phyloP scores from a whole-genome alignment of 805 yeast species.

The Metschnikowia lochheadii region DNA sequence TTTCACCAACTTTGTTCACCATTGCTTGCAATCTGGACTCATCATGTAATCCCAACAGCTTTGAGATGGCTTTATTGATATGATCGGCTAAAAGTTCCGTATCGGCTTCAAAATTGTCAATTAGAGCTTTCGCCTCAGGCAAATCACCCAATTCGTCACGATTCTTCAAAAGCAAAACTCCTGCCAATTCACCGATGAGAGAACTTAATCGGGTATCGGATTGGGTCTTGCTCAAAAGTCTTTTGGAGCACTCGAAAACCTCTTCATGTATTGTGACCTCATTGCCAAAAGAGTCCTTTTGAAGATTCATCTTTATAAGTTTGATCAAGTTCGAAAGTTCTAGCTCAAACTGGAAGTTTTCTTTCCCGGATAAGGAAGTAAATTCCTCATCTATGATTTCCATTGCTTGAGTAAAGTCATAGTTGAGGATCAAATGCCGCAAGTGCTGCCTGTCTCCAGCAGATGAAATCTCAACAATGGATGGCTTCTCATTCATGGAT shows the following conservation, averaged over 20 bases:
- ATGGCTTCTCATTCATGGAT: not conserved
- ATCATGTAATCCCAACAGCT: slow-evolving; percentile 24
- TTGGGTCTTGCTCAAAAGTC: not conserved
- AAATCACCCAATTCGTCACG: slow-evolving; percentile 8
- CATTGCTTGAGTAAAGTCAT: slow-evolving; percentile 8
- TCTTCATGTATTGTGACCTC: slow-evolving; percentile 18
- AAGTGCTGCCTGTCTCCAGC: slow-evolving; percentile 7
- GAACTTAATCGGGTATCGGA: not conserved
- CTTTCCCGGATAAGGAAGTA: not conserved
- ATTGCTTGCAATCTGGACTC: slow-evolving; percentile 31
- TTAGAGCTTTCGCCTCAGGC: slow-evolving; percentile 10
- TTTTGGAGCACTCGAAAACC: not conserved
- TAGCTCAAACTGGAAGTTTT: slow-evolving; percentile 23
- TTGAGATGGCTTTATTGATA: slow-evolving; percentile 18
- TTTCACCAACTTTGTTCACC: slow-evolving; percentile 26
- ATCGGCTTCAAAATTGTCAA: slow-evolving; percentile 23
- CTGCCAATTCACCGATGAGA: slow-evolving; percentile 9
- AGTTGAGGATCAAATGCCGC: slow-evolving; percentile 4
- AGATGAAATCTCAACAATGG: slow-evolving; percentile 1
- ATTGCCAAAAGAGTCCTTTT: slow-evolving; percentile 17
- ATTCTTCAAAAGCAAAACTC: slow-evolving; percentile 8
- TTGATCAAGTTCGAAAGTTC: slow-evolving; percentile 23
- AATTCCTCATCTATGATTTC: slow-evolving; percentile 6
- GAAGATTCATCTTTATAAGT: slow-evolving; percentile 22
- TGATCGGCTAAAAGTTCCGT: slow-evolving; percentile 20